Base-by-base conservation (phyloP, 192 early-diverging fungal genomes). In the Backusella liffmaniae region DNA sequence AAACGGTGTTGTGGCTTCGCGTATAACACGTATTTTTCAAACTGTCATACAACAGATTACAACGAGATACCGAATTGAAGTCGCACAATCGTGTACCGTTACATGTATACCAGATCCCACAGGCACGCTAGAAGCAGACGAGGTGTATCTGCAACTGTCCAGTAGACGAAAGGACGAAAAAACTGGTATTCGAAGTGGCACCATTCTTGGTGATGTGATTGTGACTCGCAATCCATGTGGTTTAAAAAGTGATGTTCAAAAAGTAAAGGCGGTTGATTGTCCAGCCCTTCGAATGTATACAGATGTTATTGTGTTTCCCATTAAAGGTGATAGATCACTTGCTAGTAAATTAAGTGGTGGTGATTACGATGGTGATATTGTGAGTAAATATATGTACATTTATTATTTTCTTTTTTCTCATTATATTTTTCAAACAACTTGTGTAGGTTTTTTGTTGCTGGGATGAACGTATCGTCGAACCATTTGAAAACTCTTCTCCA, bases 311-410 rank as follows among this genome's bases (percentile, higher is more conserved):
- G 91, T 94, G 0, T 95, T 95, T 74, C 86, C 90, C 18, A 83
- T 87, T 51, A 79, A 86, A 51, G 94, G 94, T 5, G 59, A 84
- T 3, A 84, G 92, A 7, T 88, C 89, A 36, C 78, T 94, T 39
- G 90, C 93, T 0, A 92, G 90, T 59, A 90, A 88, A 86, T 88
- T 93, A 59, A 84, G 86, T 75, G 94, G 94, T 37, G 94, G 94
- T 9, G 94, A 95, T 84, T 82, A 94, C 9, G 94, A 95, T 77
- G 94, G 94, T 34, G 94, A 95, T 81, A 75, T 73, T 34, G 82
- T 83, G 74, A 68, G 66, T 70, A 13, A 30, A 18, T 56, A 72
- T 23, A 69, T 21, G 42, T 65, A 8, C 72, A 51, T 32, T 3
- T 9, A 41, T 39, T 5, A 16, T 13, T 44, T 44, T 32, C 1